Evolutionary conservation across 2,329 filamentous ascomycete genomes (phyloP), one percentile per base, ranked within the genome.

Genomic region (Raffaelea ambrosiae): DNA sequence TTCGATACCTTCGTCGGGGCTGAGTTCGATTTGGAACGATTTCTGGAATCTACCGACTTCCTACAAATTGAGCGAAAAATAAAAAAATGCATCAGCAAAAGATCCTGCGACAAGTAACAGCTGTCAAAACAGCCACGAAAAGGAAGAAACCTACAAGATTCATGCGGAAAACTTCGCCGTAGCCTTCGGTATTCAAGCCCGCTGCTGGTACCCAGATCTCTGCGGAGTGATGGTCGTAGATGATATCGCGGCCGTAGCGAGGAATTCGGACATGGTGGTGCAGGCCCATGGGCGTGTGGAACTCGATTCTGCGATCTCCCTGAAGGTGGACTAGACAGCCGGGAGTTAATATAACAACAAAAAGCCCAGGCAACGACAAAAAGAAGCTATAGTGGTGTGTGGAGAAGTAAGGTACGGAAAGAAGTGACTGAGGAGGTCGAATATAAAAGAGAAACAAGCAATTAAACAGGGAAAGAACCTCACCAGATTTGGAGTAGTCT

Each of bases 1-100:
- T 18, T 81, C 86, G 3, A 58, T 73, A 57, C 82, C 74, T 50
- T 95, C 88, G 57, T 96, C 89, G 16, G 83, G 81, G 21, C 90
- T 91, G 8, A 96, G 86, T 56, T 95, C 89, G 8, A 97, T 71
- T 60, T 95, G 88, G 58, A 93, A 97, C 23, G 86, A 88, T 56
- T 87, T 88, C 85, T 98, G 93, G 63, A 95, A 98, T 46, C 91
- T 79, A 43, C 93, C 93, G 29, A 88, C 71, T 61, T 98, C 93
- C 54, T 56, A 22, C 3, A 21, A 7, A 20, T 21, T 10, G 11
- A 33, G 39, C 11, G 18, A n/a, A 22, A 20, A 18, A 16, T 16
- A 33, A 14, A 38, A 8, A 5, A 4, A 40, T 40, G 10, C 14
- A 21, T 20, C 14, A 19, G 11, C 20, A 42, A 33, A 20, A 46